Evolutionary conservation across 2,329 filamentous ascomycete genomes (phyloP), one percentile per base, ranked within the genome.

Genomic region (Claviceps digitariae): DNA sequence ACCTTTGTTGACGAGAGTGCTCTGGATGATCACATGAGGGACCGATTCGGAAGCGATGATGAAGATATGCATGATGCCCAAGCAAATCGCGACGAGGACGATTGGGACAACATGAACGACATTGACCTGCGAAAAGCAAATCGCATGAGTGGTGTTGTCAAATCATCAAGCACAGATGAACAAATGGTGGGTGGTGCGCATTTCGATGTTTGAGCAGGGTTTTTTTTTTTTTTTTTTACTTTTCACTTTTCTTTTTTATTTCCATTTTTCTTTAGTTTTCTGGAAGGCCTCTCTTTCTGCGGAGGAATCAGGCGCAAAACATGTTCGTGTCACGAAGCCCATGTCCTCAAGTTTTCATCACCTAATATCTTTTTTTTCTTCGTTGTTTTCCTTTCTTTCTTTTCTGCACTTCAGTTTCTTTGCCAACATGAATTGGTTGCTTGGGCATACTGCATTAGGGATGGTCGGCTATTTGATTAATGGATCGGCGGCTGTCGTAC

Each of bases 1-100:
- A 98, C 93, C 0, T 98, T 95, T 67, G 93, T 97, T n/a, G 93
- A 97, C 62, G 91, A 97, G 71, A 96, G 88, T 64, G 87, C 88
- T 2, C 83, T 98, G 53, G 90, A 97, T 51, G 88, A 91, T 57
- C 84, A 93, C 59, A 90, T 88, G 81, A 70, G 72, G 54, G 75
- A 75, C 56, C 71, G 74, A 50, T 62, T 65, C 52, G 63, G 71
- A 55, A 69, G 67, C 52, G 72, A 76, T 51, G 74, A 79, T 48
- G 79, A 84, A 57, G 76, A 82, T 25, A 82, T 83, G 79, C 74
- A 79, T 54, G 78, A 83, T 57, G 74, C 70, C 40, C 68, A 69
- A 52, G 63, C 60, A 54, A 58, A 64, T 59, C 62, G 67, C 60
- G 65, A 69, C 53, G 75, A 79, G 55, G 73, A 77, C 51, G 77